These are phyloP conservation scores for Pleurotus sapidus DNA, from an alignment of 768 basidiomycete species.

Conservation along the genomic window DNA sequence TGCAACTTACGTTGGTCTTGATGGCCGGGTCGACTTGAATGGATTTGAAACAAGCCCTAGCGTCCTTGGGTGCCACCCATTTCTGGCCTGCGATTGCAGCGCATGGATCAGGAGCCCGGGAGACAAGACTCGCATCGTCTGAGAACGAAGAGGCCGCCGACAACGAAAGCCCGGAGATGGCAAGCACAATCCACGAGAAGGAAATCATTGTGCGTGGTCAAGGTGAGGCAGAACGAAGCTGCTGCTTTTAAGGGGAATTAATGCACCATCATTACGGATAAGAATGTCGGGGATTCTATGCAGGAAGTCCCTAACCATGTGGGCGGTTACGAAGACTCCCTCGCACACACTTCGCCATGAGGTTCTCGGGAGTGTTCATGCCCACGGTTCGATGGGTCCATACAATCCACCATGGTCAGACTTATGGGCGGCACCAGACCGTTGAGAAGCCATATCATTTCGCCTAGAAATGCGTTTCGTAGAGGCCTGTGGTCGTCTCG, in stretches of 20 bases:
- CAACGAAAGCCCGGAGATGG: constrained; percentile 2
- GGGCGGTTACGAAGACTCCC: background rate
- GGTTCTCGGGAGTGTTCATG: background rate
- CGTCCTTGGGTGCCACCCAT: constrained; percentile 52
- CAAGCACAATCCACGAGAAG: background rate
- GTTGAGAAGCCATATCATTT: too few species aligned
- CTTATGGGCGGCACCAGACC: too few species aligned
- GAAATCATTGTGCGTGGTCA: constrained; percentile 5
- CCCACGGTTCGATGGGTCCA: background rate
- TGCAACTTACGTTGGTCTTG: constrained; percentile 47
- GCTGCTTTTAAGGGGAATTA: background rate
- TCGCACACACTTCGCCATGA: constrained; percentile 4
- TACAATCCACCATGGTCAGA: background rate
- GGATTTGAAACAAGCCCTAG: constrained; percentile 48
- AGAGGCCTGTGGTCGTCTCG: too few species aligned
- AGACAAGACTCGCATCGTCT: background rate
- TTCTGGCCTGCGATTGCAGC: constrained; percentile 49
- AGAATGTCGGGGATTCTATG: background rate
- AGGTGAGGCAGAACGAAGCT: background rate
- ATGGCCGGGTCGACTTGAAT: constrained; percentile 43
- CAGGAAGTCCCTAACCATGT: constrained; percentile 1
- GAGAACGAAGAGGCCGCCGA: background rate
- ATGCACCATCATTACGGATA: background rate
- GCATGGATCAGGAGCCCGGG: constrained; percentile 39
- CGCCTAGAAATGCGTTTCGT: too few species aligned